Evolutionary conservation across 1,284 basidiomycete genomes (phyloP), one percentile per base, ranked within the genome.

Genomic region (Ceratobasidium sp.): DNA sequence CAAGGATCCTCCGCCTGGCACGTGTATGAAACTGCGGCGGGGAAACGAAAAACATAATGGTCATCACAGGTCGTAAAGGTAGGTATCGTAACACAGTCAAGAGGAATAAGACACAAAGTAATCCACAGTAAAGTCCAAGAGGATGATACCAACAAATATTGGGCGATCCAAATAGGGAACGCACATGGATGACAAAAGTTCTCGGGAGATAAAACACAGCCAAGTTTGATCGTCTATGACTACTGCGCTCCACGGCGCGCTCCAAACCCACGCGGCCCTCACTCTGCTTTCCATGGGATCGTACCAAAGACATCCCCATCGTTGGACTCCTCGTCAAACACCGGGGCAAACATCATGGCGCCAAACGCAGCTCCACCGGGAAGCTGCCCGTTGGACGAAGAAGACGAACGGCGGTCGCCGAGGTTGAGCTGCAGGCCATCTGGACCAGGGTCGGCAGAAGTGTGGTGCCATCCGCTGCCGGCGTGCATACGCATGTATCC

Each of bases 331-430:
- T 73, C 69, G 24, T 73, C 69, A 31, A 62, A 73, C 16, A 58
- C 53, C 5, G 68, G 56, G 29, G 5, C 46, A 29, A 73, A 63
- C 59, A 63, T 29, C 13, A 73, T 2, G 16, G 69, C 69, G 48
- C 69, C 69, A 62, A 73, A 73, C n/a, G 58, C 14, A 29, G 69
- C 69, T 22, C 69, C 69, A 53, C 69, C 69, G 29, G 69, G 43
- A 22, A 73, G 59, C 48, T 53, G 34, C n/a, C 58, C 48, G 9
- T 22, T 43, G 48, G 59, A 73, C 9, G 69, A 68, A 51, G 65
- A 72, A 53, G 65, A 69, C 34, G 53, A 56, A 14, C 69, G 58
- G n/a, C 69, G 69, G 46, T 58, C 48, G 58, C 48, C 46, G 46
- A 37, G 31, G 16, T 49, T 48, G 53, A 24, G 37, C 16, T 69